A percentile compares a stretch with the other conserved stretches of the same genome.
phyloP scores from a whole-genome alignment of 75 land plant genomes.

The Selaginella tamariscina region DNA sequence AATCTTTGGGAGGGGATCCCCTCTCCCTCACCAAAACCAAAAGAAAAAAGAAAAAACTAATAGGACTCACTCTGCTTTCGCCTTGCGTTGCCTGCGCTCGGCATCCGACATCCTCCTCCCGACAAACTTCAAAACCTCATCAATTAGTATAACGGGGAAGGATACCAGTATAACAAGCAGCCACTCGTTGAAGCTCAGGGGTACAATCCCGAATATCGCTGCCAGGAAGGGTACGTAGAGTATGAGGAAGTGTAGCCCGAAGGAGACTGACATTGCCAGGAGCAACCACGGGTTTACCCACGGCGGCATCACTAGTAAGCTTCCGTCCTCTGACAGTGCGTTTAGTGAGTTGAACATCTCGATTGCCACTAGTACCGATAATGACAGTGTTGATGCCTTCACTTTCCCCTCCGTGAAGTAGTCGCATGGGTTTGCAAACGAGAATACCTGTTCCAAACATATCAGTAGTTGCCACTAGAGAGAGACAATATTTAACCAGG shows the following conservation, averaged over 20 bases:
- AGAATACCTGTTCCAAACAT: conserved; percentile 23
- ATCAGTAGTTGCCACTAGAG: too few species aligned
- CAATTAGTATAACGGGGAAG: conserved; percentile 66
- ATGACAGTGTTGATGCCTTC: conserved; percentile 84
- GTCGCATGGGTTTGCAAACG: conserved; percentile 69
- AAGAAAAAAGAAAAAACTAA: too few species aligned
- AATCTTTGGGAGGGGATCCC: too few species aligned
- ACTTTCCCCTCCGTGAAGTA: conserved; percentile 72
- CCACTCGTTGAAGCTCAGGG: conserved; percentile 72
- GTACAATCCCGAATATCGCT: conserved; percentile 70
- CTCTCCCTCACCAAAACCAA: too few species aligned
- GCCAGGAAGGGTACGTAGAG: conserved; percentile 79
- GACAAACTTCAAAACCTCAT: conserved; percentile 61
- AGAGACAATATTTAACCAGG: too few species aligned
- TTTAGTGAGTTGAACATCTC: conserved; percentile 95
- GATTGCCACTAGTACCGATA: conserved; percentile 84
- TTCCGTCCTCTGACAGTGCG: conserved; percentile 77
- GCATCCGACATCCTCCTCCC: conserved; percentile 34
- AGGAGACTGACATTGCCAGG: conserved; percentile 65
- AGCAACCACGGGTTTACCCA: conserved; percentile 91
- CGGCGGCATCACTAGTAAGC: conserved; percentile 73
- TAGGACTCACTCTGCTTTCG: conserved; percentile 24
- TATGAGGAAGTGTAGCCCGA: conserved; percentile 60
- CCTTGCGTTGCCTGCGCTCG: conserved; percentile 31
- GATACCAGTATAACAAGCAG: conserved; percentile 59